Evolutionary conservation across 441 rosid species (phyloP).

Genomic region (Pelargonium myrrhifolium): DNA sequence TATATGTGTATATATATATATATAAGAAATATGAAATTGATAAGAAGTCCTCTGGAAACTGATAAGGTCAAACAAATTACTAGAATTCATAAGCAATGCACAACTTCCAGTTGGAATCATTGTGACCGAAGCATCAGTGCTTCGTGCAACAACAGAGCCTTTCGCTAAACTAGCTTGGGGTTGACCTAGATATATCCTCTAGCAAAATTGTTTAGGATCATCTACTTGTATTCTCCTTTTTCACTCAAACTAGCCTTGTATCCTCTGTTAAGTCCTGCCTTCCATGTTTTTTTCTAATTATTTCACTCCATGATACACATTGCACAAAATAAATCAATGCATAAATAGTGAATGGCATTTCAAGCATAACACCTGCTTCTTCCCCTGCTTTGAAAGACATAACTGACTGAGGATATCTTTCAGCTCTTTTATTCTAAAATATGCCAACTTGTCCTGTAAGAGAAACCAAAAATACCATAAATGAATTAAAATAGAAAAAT

Average conservation of each 20-base stretch:
- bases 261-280: neutral
- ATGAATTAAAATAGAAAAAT: neutral
- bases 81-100: neutral
- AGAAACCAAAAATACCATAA: constrained; percentile 12
- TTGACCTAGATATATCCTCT: neutral
- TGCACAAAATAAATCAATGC: neutral
- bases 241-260: neutral
- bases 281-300: neutral
- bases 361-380: constrained; percentile 60
- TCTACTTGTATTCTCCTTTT: neutral
- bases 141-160: neutral
- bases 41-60: neutral
- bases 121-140: neutral
- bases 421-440: constrained; percentile 91
- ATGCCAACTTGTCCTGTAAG: constrained; percentile 65
- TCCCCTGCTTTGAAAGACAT: constrained; percentile 94
- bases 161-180: neutral
- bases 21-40: neutral
- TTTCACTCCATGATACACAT: neutral
- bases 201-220: neutral
- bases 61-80: neutral
- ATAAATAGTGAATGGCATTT: constrained; percentile 3
- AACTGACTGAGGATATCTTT: constrained; percentile 82
- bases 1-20: neutral
- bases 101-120: neutral